phyloP scores from a whole-genome alignment of 2,329 filamentous ascomycete species.

The Iodosphaeria phyllophila region DNA sequence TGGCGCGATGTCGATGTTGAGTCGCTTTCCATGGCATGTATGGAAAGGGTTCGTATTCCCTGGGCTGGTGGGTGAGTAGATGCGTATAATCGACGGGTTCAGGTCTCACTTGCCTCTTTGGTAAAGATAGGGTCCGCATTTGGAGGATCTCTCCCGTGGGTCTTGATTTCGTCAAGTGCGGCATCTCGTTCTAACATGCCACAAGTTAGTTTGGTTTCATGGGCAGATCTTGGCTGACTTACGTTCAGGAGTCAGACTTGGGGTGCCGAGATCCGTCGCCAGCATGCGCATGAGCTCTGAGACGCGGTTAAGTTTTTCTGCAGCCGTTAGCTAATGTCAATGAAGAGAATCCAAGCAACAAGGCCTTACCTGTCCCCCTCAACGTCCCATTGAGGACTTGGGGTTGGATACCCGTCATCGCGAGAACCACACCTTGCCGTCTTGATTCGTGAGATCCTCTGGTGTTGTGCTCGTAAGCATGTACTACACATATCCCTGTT shows the following conservation, averaged over 20 bases:
- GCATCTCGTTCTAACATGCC: slow-evolving; percentile 37
- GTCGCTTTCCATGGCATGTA: slow-evolving; percentile 52
- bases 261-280: slow-evolving; percentile 13
- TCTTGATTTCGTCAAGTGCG: slow-evolving; percentile 51
- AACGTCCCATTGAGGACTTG: too few species aligned
- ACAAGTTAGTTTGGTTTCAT: slow-evolving; percentile 4
- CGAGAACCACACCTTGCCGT: too few species aligned
- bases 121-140: slow-evolving; percentile 73
- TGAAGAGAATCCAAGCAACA: background rate
- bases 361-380: slow-evolving; percentile 3
- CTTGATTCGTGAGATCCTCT: too few species aligned
- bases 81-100: slow-evolving; percentile 1
- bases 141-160: slow-evolving; percentile 53
- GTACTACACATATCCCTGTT: too few species aligned
- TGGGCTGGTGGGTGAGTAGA: slow-evolving; percentile 16
- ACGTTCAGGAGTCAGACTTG: slow-evolving; percentile 1
- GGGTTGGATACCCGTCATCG: too few species aligned
- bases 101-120: slow-evolving; percentile 35
- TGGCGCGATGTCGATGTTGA: slow-evolving; percentile 49
- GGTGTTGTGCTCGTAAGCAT: too few species aligned
- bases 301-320: slow-evolving; percentile 4
- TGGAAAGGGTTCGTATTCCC: slow-evolving; percentile 57
- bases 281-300: slow-evolving; percentile 4
- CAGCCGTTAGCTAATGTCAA: slow-evolving; percentile 1
- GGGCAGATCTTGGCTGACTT: slow-evolving; percentile 3